Base-by-base conservation (phyloP, 2,329 filamentous ascomycete genomes). In the Erysiphe neolycopersici region DNA sequence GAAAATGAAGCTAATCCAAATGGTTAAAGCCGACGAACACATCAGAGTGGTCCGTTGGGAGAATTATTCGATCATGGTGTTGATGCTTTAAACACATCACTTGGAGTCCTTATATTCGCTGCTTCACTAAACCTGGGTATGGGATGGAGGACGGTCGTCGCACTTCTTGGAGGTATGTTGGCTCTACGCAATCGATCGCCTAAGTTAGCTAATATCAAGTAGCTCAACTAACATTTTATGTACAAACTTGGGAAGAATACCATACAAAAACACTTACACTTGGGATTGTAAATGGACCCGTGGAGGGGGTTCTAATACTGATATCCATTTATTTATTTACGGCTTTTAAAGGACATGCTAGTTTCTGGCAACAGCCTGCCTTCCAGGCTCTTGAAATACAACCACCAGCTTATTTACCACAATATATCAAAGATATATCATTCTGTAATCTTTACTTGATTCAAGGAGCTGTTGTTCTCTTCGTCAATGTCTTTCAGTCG, bases 211-310 rank as follows among this genome's bases (percentile, higher is more conserved):
- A 33, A 33, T 14, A 33, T 8, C 3, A 33, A n/a, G 12, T 47
- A 83, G 78, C 80, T 6, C 73, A 87, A 46, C 66, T 91, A 53
- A 94, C 89, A n/a, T 98, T 98, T 61, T 95, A 95, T 60, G 79
- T 95, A 37, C 89, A 95, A 60, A 95, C 89, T 31, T 98, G 89
- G 89, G 89, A 98, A 57, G 89, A 95, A 60, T 98, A 95, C 62
- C 87, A 95, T 63, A 98, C 89, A 43, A 85, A 94, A 60, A 89
- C 85, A 3, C 71, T 98, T 41, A 94, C 84, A 1, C 71, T 98
- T 5, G 89, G 89, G 46, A 64, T 95, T 48, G 69, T 98, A 51
- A 94, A 87, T 50, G 89, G 89, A 0, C 89, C 89, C 4, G 89
- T 98, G 33, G 89, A 98, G 62, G 89, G 89, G 43, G 78, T 98